Evolutionary conservation across 148 eudicot species (phyloP).

Genomic region (Limonium bicolor): DNA sequence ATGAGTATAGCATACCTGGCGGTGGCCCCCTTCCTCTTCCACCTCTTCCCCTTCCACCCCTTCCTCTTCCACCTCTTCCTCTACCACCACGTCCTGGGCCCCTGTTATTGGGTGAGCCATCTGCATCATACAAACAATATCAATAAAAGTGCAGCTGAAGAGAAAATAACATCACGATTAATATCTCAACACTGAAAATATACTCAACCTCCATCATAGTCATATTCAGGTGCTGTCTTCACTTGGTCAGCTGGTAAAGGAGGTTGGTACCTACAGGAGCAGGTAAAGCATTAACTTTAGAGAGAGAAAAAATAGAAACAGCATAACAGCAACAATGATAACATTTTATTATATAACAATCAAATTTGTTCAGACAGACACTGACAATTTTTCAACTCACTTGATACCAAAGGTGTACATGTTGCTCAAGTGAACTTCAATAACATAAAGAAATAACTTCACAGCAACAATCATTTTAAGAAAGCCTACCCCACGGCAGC

Average conservation of each 20-base stretch:
- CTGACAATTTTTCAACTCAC: no score
- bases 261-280: conserved; percentile 62
- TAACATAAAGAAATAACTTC: no score
- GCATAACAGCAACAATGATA: neutral
- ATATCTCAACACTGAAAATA: neutral
- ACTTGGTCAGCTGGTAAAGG: conserved; percentile 94
- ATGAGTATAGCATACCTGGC: neutral
- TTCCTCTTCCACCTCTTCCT: conserved; percentile 86
- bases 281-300: conserved; percentile 1
- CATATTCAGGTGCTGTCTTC: conserved; percentile 44
- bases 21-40: no score
- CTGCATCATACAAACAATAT: conserved; percentile 25
- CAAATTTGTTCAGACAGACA: no score
- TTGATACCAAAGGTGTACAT: no score
- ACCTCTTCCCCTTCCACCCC: conserved; percentile 27
- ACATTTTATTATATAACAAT: neutral
- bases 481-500: conserved; percentile 75
- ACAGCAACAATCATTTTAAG: no score
- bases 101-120: conserved; percentile 63
- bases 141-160: conserved; percentile 4
- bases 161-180: neutral
- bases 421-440: no score
- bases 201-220: conserved; percentile 59
- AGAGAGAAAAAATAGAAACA: neutral
- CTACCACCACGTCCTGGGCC: conserved; percentile 92